A percentile compares a stretch with the other conserved stretches of the same genome.
Conservation (phyloP, 805 yeast genomes). For the Blastobotrys attinorum region DNA sequence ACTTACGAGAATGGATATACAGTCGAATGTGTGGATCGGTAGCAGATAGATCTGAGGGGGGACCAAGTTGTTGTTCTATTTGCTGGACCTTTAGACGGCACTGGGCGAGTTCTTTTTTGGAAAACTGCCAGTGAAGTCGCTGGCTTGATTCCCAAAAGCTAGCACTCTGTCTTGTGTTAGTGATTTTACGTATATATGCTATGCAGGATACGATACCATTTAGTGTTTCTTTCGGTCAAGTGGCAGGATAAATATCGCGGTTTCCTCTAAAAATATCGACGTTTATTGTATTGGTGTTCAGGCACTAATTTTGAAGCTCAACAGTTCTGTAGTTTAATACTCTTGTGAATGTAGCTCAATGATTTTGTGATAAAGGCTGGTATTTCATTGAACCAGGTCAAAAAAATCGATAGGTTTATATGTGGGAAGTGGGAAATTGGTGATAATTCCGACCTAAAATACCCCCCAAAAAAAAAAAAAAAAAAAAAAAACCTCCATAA, state of each 20-base stretch:
- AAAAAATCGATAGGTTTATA: too few species aligned
- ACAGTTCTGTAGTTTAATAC: too few species aligned
- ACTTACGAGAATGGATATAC: constrained; percentile 53
- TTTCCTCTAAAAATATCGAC: too few species aligned
- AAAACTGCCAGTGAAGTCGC: constrained; percentile 70
- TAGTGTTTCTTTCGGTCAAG: background rate
- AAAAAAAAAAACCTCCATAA: too few species aligned
- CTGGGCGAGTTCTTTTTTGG: constrained; percentile 47
- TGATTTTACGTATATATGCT: background rate
- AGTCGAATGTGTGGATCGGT: constrained; percentile 41
- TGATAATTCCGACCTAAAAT: too few species aligned
- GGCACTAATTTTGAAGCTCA: too few species aligned
- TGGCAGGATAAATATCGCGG: background rate
- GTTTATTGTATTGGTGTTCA: too few species aligned
- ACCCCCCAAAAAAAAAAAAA: too few species aligned
- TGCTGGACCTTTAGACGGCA: constrained; percentile 30
- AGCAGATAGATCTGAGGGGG: constrained; percentile 22
- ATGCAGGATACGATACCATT: background rate
- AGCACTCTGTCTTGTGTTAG: constrained; percentile 33
- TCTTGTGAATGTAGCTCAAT: too few species aligned
- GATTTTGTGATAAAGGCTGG: too few species aligned
- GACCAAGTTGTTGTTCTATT: constrained; percentile 29
- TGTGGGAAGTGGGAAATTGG: too few species aligned
- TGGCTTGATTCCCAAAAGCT: constrained; percentile 86
- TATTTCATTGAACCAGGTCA: too few species aligned